These are phyloP conservation scores for Sisymbrium altissimum DNA, from an alignment of 345 rosid genomes.

Conservation along the genomic window DNA sequence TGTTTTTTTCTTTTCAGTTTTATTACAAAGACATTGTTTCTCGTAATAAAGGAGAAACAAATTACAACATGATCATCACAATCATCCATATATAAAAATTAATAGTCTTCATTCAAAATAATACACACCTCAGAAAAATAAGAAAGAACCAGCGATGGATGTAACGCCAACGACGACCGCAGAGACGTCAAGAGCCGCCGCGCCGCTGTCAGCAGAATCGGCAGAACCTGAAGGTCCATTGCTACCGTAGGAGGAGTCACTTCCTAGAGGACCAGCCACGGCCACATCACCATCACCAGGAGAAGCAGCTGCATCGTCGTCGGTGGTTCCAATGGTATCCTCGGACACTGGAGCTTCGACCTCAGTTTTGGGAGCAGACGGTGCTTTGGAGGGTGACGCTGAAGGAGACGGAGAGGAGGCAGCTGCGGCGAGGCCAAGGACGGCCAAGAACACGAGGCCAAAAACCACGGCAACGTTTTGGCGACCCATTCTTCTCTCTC, in stretches of 20 bases:
- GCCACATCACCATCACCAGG: conserved; percentile 37
- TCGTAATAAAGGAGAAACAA: neutral
- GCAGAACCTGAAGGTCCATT: neutral
- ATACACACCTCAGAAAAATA: conserved; percentile 26
- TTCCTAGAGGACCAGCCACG: conserved; percentile 44
- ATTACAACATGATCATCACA: conserved; percentile 25
- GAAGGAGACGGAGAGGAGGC: conserved; percentile 30
- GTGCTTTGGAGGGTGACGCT: conserved; percentile 29
- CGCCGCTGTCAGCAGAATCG: conserved; percentile 15
- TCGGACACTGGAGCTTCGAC: conserved; percentile 14
- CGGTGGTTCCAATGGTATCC: conserved; percentile 32
- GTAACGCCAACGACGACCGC: conserved; percentile 32
- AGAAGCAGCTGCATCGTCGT: conserved; percentile 23
- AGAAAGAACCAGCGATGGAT: conserved; percentile 40
- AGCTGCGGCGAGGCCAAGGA: conserved; percentile 32
- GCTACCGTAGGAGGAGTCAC: conserved; percentile 26
- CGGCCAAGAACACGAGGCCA: conserved; percentile 30
- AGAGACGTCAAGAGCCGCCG: conserved; percentile 31
- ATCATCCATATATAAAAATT: conserved; percentile 9
- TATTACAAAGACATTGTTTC: conserved; percentile 12
- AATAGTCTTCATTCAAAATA: neutral
- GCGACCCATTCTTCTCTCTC: conserved; percentile 32
- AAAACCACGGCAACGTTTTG: conserved; percentile 21
- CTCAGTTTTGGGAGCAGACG: conserved; percentile 1
- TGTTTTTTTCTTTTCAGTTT: neutral